Evolutionary conservation across 2,329 filamentous ascomycete genomes (phyloP), one percentile per base, ranked within the genome.

Genomic region (Xylariaceae sp.): DNA sequence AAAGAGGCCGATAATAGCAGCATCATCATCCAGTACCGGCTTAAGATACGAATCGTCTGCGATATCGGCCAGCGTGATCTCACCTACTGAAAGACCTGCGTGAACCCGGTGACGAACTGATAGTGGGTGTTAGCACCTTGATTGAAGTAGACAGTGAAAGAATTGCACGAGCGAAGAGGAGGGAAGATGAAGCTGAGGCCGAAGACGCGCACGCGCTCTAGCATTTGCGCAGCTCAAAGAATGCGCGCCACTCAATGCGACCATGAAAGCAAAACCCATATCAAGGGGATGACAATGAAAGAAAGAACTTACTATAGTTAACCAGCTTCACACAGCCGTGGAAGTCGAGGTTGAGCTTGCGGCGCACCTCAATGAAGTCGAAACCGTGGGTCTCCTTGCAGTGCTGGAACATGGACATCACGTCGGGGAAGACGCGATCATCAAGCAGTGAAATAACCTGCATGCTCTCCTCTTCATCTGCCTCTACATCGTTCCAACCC

Each of bases 1-100:
- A 64, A 96, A 93, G 17, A 99, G 79, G 58, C 84, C 89, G 71
- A 95, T 92, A 37, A 99, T 84, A 56, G 97, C 78, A 3, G 92
- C 89, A 72, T 99, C 94, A 66, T 97, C 91, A 60, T 94, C 88
- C 6, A 99, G 76, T 3, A 92, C 87, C 0, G 94, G 94, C 70
- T 89, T 88, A 60, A 99, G 79, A 70, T 87, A 95, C 64, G 82
- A 81, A 64, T 97, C 93, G 62, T 91, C 84, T n/a, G 85, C 80
- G 63, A 97, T 86, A 30, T 85, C 78, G 1, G 78, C 76, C 42
- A 77, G 77, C 2, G 84, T 79, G 59, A 90, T 85, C 59, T 82
- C 78, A 0, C 84, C 84, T 2, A 84, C 70, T 5, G 75, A 48
- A 39, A 72, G 67, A 48, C 77, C 75, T 44, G 80, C 75, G 56